Evolutionary conservation across 495 filamentous ascomycete species (phyloP).

Genomic region (Pseudevernia furfuracea): DNA sequence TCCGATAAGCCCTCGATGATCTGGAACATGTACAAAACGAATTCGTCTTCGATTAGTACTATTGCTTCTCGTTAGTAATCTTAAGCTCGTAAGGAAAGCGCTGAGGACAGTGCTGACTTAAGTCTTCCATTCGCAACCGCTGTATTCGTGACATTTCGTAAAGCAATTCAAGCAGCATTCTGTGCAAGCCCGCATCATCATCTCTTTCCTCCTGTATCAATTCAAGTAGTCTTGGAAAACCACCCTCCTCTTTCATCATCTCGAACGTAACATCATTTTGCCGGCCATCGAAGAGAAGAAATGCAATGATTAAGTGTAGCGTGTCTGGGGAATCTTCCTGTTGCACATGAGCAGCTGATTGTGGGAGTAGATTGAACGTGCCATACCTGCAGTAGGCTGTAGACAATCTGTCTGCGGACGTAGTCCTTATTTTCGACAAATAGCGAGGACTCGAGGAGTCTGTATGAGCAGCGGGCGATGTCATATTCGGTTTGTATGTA

Average conservation of each 20-base stretch:
- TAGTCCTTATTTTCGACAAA: slow-evolving; percentile 72
- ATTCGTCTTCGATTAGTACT: slow-evolving; percentile 72
- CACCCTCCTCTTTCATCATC: slow-evolving; percentile 78
- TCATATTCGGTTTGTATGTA: slow-evolving; percentile 81
- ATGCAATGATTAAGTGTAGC: slow-evolving; percentile 73
- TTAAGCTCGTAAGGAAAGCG: background rate
- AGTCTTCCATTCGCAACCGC: slow-evolving; percentile 64
- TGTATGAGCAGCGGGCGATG: slow-evolving; percentile 74
- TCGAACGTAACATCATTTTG: slow-evolving; percentile 70
- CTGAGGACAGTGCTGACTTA: slow-evolving; percentile 44
- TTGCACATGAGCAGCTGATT: slow-evolving; percentile 15
- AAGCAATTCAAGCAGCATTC: slow-evolving; percentile 75
- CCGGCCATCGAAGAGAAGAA: slow-evolving; percentile 86
- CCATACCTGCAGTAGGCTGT: slow-evolving; percentile 73
- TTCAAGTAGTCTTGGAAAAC: slow-evolving; percentile 75
- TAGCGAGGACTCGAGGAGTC: slow-evolving; percentile 65
- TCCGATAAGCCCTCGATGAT: slow-evolving; percentile 85
- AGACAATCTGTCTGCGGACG: slow-evolving; percentile 86
- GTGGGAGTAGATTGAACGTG: background rate
- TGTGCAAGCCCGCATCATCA: slow-evolving; percentile 65
- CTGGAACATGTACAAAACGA: slow-evolving; percentile 74
- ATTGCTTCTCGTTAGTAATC: slow-evolving; percentile 19
- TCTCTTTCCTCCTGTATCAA: slow-evolving; percentile 59
- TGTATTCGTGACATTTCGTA: slow-evolving; percentile 98
- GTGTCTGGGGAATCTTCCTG: slow-evolving; percentile 72